Evolutionary conservation across 2,329 filamentous ascomycete genomes (phyloP), one percentile per base, ranked within the genome.

Genomic region (Arthrobotrys sinensis): DNA sequence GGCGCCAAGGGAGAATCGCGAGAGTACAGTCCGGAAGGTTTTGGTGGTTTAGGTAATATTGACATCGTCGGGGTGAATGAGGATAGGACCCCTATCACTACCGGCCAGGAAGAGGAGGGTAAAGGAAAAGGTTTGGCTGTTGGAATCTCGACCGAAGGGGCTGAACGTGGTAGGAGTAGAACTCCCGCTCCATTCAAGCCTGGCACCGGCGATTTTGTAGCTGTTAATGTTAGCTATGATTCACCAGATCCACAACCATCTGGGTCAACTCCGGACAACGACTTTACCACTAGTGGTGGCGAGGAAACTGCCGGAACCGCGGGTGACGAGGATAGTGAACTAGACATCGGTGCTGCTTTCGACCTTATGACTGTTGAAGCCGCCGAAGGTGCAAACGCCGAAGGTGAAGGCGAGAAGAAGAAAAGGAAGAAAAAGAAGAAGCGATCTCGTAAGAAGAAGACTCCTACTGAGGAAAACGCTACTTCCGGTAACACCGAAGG

Each of bases 111-210:
- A 46, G 46, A 70, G 46, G 64, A 50, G 32, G 68, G 28, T 19
- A 45, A 66, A 64, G 50, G 67, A 14, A 55, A 65, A 28, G 67
- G 36, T 36, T 43, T 77, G 60, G 67, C 38, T 21, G 45, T 38
- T 16, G 75, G 72, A 21, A 60, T n/a, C 53, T 64, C 43, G 48
- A 72, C 67, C 75, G 67, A 50, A n/a, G 62, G 43, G 53, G 67
- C 75, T 38, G 75, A 78, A 68, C 75, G 76, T 64, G 76, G 76
- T 57, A 79, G 76, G 64, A 79, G 76, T 79, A 79, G 76, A 70
- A 57, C 60, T 66, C 76, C 76, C 50, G 76, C 76, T 28, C 76
- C 76, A 32, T 75, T 73, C 63, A 73, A 70, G 64, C 63, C 76
- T 19, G 76, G 76, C 8, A 75, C 76, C 55, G 76, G 75, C 60